These are phyloP conservation scores for Penicillium cinerascens DNA, from an alignment of 495 filamentous ascomycete genomes.

Conservation along the genomic window DNA sequence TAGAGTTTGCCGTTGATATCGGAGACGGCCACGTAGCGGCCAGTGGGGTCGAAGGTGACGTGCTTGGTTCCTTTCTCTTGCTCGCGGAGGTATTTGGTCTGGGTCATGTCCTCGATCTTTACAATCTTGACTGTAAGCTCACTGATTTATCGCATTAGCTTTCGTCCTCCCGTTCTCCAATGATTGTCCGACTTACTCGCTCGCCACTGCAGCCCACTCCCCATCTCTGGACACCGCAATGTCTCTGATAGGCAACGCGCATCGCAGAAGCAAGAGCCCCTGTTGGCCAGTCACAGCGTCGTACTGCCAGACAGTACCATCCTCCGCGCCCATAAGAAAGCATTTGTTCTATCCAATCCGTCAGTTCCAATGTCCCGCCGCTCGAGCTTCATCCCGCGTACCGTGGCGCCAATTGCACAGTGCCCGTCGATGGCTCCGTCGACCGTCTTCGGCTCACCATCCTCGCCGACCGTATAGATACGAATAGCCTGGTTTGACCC, in stretches of 20 bases:
- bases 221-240: constrained; percentile 78
- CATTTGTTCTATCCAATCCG: too few relatives aligned
- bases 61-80: constrained; percentile 85
- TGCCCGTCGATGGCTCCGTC: constrained; percentile 85
- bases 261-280: constrained; percentile 76
- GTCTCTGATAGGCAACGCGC: constrained; percentile 78
- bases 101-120: constrained; percentile 69
- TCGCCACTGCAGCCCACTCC: constrained; percentile 90
- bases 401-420: constrained; percentile 66
- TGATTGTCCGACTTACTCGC: constrained; percentile 57
- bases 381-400: too few relatives aligned
- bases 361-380: too few relatives aligned
- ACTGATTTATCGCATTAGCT: constrained; percentile 33
- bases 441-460: constrained; percentile 85
- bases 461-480: constrained; percentile 82
- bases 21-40: constrained; percentile 71
- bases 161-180: not conserved
- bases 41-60: constrained; percentile 80
- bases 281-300: constrained; percentile 70
- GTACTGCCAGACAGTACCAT: constrained; percentile 89
- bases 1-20: constrained; percentile 86
- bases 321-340: constrained; percentile 85
- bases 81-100: constrained; percentile 71
- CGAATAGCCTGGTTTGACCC: constrained; percentile 88
- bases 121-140: constrained; percentile 89